phyloP scores from a whole-genome alignment of 2,329 filamentous ascomycete species.

The Phialophora chinensis region DNA sequence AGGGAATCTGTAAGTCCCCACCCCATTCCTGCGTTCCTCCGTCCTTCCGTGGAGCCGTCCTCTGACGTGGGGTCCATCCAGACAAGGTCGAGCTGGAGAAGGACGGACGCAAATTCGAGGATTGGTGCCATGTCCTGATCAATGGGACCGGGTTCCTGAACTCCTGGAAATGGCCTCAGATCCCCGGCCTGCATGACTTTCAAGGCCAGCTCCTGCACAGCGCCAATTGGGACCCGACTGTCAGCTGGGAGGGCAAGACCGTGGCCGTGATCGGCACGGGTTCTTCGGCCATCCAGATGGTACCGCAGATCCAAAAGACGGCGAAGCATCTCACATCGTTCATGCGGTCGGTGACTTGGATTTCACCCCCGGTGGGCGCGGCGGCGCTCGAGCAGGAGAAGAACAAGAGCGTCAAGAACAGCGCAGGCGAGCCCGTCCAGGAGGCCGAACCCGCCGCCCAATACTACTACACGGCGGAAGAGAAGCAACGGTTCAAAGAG shows the following conservation, averaged over 20 bases:
- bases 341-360: slow-evolving; percentile 43
- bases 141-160: slow-evolving; percentile 50
- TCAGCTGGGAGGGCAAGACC: slow-evolving; percentile 63
- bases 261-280: slow-evolving; percentile 70
- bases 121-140: slow-evolving; percentile 44
- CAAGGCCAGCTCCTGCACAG: slow-evolving; percentile 53
- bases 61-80: background rate
- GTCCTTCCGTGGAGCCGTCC: too few species aligned
- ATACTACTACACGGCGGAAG: slow-evolving; percentile 28
- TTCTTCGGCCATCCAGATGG: slow-evolving; percentile 64
- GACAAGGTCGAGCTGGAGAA: slow-evolving; percentile 14
- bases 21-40: too few species aligned
- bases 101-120: slow-evolving; percentile 33
- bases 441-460: slow-evolving; percentile 12
- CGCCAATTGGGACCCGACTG: slow-evolving; percentile 15
- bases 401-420: background rate
- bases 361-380: slow-evolving; percentile 25
- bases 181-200: slow-evolving; percentile 55
- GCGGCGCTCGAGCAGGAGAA: slow-evolving; percentile 21
- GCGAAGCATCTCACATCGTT: slow-evolving; percentile 42
- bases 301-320: slow-evolving; percentile 24
- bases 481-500: slow-evolving; percentile 45
- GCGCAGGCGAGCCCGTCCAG: slow-evolving; percentile 16
- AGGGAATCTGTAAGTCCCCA: slow-evolving; percentile 12
- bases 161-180: slow-evolving; percentile 53